These are phyloP conservation scores for Niveomyces coronatus DNA, from an alignment of 2,329 filamentous ascomycete genomes.

Conservation along the genomic window DNA sequence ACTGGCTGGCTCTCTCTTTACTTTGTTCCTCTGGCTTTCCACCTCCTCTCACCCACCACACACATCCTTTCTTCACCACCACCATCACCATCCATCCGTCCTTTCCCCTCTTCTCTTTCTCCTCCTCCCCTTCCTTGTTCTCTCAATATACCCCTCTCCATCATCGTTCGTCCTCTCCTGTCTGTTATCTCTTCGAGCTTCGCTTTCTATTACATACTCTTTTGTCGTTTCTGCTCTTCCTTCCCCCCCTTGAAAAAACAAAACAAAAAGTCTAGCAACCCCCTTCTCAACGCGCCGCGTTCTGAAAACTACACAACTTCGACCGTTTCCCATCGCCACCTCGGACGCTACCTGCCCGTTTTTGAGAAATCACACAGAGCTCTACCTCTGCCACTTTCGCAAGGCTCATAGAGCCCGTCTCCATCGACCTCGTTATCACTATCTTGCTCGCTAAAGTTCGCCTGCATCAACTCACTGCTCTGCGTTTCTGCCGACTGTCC, in stretches of 20 bases:
- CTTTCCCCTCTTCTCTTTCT: conserved; percentile 20
- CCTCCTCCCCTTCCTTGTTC: conserved; percentile 19
- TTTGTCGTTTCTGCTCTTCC: conserved; percentile 19
- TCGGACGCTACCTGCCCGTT: neutral
- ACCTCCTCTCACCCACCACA: conserved; percentile 22
- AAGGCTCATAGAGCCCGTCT: too few relatives aligned
- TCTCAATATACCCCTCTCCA: conserved; percentile 20
- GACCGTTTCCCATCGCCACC: neutral
- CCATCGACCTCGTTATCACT: too few relatives aligned
- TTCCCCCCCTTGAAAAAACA: conserved; percentile 13
- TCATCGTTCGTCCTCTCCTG: conserved; percentile 18
- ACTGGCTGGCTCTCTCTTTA: conserved; percentile 22
- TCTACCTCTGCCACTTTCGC: too few relatives aligned
- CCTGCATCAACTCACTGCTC: too few relatives aligned
- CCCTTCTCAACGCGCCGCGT: neutral
- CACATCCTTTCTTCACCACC: conserved; percentile 23
- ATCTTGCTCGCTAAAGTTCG: too few relatives aligned
- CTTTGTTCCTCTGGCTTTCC: conserved; percentile 19
- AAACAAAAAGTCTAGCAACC: conserved; percentile 14
- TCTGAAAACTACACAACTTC: neutral
- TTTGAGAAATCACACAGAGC: too few relatives aligned
- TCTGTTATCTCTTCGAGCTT: conserved; percentile 12
- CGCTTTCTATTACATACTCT: conserved; percentile 13
- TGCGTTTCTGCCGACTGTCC: too few relatives aligned
- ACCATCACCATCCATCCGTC: conserved; percentile 18